Evolutionary conservation across 257 asterid genomes (phyloP).

Genomic region (Orobanche coerulescens): DNA sequence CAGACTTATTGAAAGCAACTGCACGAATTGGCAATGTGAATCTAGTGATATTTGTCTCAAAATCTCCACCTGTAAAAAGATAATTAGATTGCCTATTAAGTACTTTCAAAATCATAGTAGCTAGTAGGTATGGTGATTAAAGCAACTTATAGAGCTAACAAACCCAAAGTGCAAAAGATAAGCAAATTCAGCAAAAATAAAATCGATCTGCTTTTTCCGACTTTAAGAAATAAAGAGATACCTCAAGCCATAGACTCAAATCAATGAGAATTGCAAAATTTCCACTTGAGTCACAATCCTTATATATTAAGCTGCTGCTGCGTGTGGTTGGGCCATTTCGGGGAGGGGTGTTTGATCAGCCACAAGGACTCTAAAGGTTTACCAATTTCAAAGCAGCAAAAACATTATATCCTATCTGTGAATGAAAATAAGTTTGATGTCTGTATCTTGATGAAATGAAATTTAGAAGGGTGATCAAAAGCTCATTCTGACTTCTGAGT

Average conservation of each 20-base stretch:
- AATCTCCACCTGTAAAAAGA: conserved; percentile 66
- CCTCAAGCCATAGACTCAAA: background rate
- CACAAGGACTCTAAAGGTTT: background rate
- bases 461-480: no score
- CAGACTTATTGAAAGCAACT: conserved; percentile 84
- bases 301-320: background rate
- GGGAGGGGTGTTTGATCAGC: background rate
- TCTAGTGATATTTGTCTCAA: conserved; percentile 87
- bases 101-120: background rate
- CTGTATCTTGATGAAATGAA: background rate
- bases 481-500: no score
- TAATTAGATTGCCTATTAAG: conserved; percentile 3
- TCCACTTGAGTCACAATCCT: background rate
- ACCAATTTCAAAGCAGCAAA: conserved; percentile 5
- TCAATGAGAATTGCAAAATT: background rate
- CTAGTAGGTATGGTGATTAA: background rate
- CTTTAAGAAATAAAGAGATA: background rate
- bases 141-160: background rate
- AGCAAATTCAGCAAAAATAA: background rate
- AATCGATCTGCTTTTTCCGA: background rate
- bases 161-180: background rate
- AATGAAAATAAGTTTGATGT: background rate
- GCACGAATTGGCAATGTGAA: conserved; percentile 85
- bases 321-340: background rate
- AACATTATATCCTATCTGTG: background rate